These are phyloP conservation scores for Tilletia indica DNA, from an alignment of 1,284 basidiomycete genomes.

Conservation along the genomic window DNA sequence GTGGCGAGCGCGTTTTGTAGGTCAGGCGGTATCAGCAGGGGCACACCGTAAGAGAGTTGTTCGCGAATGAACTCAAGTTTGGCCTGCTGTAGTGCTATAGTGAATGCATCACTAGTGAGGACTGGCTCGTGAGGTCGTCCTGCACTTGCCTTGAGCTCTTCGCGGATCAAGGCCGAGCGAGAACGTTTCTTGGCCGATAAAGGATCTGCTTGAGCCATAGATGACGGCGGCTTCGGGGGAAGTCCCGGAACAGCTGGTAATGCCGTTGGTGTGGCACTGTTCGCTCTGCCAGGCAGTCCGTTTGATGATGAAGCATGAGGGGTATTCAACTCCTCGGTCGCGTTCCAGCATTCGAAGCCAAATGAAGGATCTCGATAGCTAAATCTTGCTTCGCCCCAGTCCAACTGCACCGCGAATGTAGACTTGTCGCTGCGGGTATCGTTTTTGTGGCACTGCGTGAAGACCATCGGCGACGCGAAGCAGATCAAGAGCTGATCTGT, in stretches of 20 bases:
- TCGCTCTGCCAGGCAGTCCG: neutral
- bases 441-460: neutral
- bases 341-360: neutral
- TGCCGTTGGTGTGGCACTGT: too few species aligned
- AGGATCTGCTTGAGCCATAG: too few species aligned
- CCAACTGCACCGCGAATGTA: neutral
- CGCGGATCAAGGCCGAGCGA: constrained; percentile 7
- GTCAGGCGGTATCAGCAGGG: neutral
- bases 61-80: constrained; percentile 3
- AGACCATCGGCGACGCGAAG: neutral
- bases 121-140: neutral
- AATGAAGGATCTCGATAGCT: constrained; percentile 1
- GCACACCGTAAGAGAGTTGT: neutral
- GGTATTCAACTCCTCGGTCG: neutral
- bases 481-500: constrained; percentile 15
- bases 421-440: neutral
- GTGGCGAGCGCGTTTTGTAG: neutral
- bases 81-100: neutral
- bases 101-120: neutral
- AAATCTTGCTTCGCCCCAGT: constrained; percentile 5
- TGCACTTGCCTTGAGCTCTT: neutral
- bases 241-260: too few species aligned
- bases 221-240: too few species aligned
- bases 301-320: neutral
- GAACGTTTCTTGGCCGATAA: constrained; percentile 4